phyloP scores from a whole-genome alignment of 306 rosid species.

The Quercus wislizeni region DNA sequence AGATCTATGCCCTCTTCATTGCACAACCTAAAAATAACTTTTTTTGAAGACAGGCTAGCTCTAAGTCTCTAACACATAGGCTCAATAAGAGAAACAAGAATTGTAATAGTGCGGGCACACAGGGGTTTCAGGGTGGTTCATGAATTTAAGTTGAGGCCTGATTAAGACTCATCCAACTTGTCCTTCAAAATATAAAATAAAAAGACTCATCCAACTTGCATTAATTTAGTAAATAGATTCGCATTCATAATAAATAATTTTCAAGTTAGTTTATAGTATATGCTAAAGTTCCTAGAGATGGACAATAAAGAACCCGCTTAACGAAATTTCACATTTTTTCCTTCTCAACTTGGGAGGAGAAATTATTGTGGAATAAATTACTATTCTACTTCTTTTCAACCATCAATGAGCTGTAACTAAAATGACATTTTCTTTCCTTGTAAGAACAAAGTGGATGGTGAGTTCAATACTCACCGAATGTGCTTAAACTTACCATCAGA shows the following conservation, averaged over 20 bases:
- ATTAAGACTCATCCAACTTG: neutral
- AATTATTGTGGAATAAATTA: constrained; percentile 22
- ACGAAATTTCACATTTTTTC: constrained; percentile 25
- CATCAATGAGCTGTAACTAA: neutral
- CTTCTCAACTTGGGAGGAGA: neutral
- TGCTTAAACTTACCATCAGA: too few relatives aligned
- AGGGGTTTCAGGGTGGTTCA: constrained; percentile 7
- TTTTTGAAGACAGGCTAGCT: constrained; percentile 8
- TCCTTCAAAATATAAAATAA: too few relatives aligned
- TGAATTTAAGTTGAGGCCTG: too few relatives aligned
- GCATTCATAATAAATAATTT: constrained; percentile 15
- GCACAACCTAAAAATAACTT: neutral
- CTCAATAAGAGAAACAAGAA: neutral
- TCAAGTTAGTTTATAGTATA: constrained; percentile 16
- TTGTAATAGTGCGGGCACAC: constrained; percentile 6
- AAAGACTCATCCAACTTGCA: constrained; percentile 3
- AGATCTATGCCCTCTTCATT: neutral
- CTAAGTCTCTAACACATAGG: neutral
- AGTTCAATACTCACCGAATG: too few relatives aligned
- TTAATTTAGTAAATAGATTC: constrained; percentile 29
- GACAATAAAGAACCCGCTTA: constrained; percentile 9
- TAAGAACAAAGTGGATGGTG: too few relatives aligned
- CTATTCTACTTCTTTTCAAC: constrained; percentile 30
- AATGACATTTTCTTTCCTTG: too few relatives aligned
- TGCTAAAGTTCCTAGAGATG: constrained; percentile 22